These are phyloP conservation scores for Lepiota subincarnata DNA, from an alignment of 768 basidiomycete genomes.

Conservation along the genomic window DNA sequence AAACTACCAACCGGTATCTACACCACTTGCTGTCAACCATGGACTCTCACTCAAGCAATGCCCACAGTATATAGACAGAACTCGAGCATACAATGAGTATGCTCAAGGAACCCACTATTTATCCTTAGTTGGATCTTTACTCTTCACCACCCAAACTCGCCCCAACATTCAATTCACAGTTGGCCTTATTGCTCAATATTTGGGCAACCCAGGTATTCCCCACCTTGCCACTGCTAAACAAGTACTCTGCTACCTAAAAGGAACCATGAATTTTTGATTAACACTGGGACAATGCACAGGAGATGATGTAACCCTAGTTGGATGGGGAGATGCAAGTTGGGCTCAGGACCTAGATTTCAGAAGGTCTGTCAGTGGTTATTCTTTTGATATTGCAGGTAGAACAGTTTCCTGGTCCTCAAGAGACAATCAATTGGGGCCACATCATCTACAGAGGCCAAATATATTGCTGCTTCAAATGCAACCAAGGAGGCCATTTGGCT, in stretches of 20 bases:
- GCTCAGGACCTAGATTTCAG: slow-evolving; percentile 16
- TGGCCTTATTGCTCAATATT: slow-evolving; percentile 11
- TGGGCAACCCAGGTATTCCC: slow-evolving; percentile 10
- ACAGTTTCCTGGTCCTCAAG: slow-evolving; percentile 29
- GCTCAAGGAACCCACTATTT: slow-evolving; percentile 7
- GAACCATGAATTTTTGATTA: slow-evolving; percentile 9
- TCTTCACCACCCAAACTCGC: slow-evolving; percentile 2
- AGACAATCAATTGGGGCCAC: slow-evolving; percentile 29
- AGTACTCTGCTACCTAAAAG: slow-evolving; percentile 17
- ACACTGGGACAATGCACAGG: not conserved
- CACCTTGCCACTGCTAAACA: slow-evolving; percentile 13
- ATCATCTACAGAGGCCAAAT: slow-evolving; percentile 32
- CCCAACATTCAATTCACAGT: slow-evolving; percentile 8
- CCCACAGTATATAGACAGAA: not conserved
- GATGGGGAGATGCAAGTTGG: slow-evolving; percentile 15
- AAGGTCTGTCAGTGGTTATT: slow-evolving; percentile 28
- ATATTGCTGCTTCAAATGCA: slow-evolving; percentile 27
- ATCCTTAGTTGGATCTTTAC: not conserved
- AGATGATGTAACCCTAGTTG: not conserved
- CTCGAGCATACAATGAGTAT: not conserved
- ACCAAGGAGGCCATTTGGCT: slow-evolving; percentile 19
- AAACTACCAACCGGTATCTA: slow-evolving; percentile 18
- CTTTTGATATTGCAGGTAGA: slow-evolving; percentile 23
- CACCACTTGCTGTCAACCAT: slow-evolving; percentile 13
- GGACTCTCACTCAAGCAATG: not conserved